Conservation (phyloP, 495 filamentous ascomycete genomes). For the Neurospora tetraspora region DNA sequence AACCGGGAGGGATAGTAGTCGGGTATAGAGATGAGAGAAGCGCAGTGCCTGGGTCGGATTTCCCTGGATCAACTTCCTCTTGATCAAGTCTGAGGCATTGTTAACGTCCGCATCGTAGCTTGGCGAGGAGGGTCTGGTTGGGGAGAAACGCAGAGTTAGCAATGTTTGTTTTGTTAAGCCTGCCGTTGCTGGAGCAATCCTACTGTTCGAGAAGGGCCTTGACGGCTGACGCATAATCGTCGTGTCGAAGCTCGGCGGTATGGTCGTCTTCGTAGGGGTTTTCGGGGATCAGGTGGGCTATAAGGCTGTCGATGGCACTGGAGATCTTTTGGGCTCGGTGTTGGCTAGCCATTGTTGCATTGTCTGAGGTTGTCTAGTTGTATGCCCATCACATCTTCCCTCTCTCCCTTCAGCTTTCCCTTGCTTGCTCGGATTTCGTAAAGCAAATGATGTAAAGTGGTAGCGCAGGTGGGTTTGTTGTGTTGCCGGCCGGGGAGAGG, state of each 20-base stretch:
- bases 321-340: conserved; percentile 35
- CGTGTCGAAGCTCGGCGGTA: conserved; percentile 38
- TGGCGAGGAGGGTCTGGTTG: not conserved
- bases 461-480: not conserved
- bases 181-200: not conserved
- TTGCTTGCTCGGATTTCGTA: not conserved
- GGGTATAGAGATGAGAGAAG: conserved; percentile 81
- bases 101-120: conserved; percentile 52
- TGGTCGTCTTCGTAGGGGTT: conserved; percentile 41
- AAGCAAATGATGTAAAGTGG: not conserved
- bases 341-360: conserved; percentile 33
- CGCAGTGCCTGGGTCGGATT: conserved; percentile 76
- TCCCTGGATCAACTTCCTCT: conserved; percentile 67
- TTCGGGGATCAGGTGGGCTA: conserved; percentile 41
- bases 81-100: conserved; percentile 85
- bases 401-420: not conserved
- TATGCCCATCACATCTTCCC: not conserved
- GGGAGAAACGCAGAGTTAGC: not conserved
- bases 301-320: conserved; percentile 47
- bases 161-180: not conserved
- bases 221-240: conserved; percentile 42
- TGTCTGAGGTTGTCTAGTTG: conserved; percentile 4
- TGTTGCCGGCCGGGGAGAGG: not conserved
- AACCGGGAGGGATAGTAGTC: conserved; percentile 79
- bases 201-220: conserved; percentile 41